Evolutionary conservation across 23 red algal genomes (phyloP).

Genomic region (Porphyridium purpureum): DNA sequence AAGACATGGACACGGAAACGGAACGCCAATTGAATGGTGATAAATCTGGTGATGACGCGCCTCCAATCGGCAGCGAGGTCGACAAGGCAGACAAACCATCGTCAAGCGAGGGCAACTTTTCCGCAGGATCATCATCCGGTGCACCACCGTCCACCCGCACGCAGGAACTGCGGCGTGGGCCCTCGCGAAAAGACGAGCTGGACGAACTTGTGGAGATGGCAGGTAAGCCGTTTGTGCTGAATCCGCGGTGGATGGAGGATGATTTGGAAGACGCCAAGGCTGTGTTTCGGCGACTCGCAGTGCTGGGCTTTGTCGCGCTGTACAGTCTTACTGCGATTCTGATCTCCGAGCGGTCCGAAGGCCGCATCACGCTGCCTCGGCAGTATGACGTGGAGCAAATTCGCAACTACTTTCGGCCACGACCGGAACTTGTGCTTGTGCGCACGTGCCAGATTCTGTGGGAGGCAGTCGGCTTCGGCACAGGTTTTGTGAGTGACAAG

Average conservation of each 20-base stretch:
- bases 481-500: not conserved
- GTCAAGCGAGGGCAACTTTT: too few species aligned
- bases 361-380: slow-evolving; percentile 18
- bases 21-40: too few species aligned
- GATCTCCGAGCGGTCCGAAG: slow-evolving; percentile 26
- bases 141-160: too few species aligned
- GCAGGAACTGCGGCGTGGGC: too few species aligned
- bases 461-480: not conserved
- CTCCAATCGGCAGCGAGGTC: too few species aligned
- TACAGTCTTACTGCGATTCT: slow-evolving; percentile 27
- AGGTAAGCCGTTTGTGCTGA: too few species aligned
- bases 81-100: too few species aligned
- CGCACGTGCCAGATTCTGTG: not conserved
- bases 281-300: not conserved
- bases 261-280: not conserved
- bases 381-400: slow-evolving; percentile 30
- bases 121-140: too few species aligned
- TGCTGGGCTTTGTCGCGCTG: slow-evolving; percentile 16
- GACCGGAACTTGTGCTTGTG: slow-evolving; percentile 27
- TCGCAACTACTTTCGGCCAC: slow-evolving; percentile 23
- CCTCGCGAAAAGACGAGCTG: too few species aligned
- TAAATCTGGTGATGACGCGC: too few species aligned
- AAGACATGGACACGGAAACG: too few species aligned
- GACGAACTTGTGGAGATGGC: too few species aligned
- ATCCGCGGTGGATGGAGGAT: not conserved